These are phyloP conservation scores for Ganoderma sp. DNA, from an alignment of 1,284 basidiomycete genomes.

Conservation along the genomic window DNA sequence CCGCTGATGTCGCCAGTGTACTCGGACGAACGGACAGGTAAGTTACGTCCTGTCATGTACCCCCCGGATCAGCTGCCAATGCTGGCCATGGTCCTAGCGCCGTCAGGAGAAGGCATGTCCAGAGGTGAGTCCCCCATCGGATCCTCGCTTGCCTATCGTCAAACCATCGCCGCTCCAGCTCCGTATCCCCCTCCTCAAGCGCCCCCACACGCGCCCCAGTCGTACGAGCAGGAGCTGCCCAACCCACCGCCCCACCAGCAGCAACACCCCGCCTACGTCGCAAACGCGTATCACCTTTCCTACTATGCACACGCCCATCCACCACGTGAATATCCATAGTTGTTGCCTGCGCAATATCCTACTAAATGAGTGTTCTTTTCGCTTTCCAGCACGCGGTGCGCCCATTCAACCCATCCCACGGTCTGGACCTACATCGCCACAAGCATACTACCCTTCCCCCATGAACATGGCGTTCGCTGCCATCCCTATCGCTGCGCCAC, in stretches of 20 bases:
- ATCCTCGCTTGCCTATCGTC: conserved; percentile 12
- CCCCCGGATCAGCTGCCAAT: conserved; percentile 21
- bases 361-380: conserved; percentile 59
- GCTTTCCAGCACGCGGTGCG: conserved; percentile 57
- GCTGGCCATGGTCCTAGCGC: conserved; percentile 24
- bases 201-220: conserved; percentile 29
- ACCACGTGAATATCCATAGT: conserved; percentile 34
- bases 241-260: conserved; percentile 24
- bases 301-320: conserved; percentile 32
- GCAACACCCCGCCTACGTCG: conserved; percentile 30
- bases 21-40: conserved; percentile 53
- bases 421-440: conserved; percentile 31
- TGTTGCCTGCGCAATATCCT: conserved; percentile 50
- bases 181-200: conserved; percentile 19
- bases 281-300: conserved; percentile 34
- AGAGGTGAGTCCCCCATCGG: conserved; percentile 33
- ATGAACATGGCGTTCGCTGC: conserved; percentile 31
- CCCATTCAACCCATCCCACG: conserved; percentile 38
- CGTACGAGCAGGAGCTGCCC: conserved; percentile 24
- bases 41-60: conserved; percentile 31
- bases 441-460: conserved; percentile 31
- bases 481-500: conserved; percentile 32
- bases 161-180: conserved; percentile 15
- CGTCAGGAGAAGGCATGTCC: conserved; percentile 31
- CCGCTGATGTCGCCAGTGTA: conserved; percentile 49